A percentile compares a stretch with the other conserved stretches of the same genome.
Evolutionary conservation across 1,139 yeast species (phyloP).

Genomic region (Kodamaea sp.): DNA sequence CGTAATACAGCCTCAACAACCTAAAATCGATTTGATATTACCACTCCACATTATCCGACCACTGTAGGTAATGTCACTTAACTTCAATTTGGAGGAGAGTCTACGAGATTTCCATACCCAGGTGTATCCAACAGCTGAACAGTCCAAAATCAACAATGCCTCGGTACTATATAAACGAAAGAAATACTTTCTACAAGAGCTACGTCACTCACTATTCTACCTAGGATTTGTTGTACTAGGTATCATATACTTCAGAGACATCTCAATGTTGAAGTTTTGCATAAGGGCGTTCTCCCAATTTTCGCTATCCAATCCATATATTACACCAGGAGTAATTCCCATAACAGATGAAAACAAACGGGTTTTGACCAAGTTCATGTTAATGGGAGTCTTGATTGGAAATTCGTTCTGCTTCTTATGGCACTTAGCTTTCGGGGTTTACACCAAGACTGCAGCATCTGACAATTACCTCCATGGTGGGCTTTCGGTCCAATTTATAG

Average conservation of each 20-base stretch:
- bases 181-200: slow-evolving; percentile 37
- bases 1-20: too few relatives aligned
- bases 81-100: slow-evolving; percentile 20
- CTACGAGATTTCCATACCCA: slow-evolving; percentile 33
- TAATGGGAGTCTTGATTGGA: slow-evolving; percentile 25
- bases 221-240: slow-evolving; percentile 33
- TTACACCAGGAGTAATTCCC: slow-evolving; percentile 14
- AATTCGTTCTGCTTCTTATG: slow-evolving; percentile 27
- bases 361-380: slow-evolving; percentile 29
- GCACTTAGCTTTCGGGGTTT: slow-evolving; percentile 35
- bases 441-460: slow-evolving; percentile 15
- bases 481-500: slow-evolving; percentile 41
- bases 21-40: too few relatives aligned
- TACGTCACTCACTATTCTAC: slow-evolving; percentile 30
- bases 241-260: slow-evolving; percentile 38
- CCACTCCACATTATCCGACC: too few relatives aligned
- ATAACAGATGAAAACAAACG: slow-evolving; percentile 30
- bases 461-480: slow-evolving; percentile 36
- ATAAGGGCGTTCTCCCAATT: slow-evolving; percentile 32
- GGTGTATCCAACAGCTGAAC: slow-evolving; percentile 38
- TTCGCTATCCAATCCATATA: slow-evolving; percentile 31
- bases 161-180: slow-evolving; percentile 41
- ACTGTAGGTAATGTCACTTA: slow-evolving; percentile 1
- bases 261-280: slow-evolving; percentile 30
- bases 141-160: slow-evolving; percentile 37